Conservation (phyloP, 208 protist genomes). For the Naegleria fowleri region DNA sequence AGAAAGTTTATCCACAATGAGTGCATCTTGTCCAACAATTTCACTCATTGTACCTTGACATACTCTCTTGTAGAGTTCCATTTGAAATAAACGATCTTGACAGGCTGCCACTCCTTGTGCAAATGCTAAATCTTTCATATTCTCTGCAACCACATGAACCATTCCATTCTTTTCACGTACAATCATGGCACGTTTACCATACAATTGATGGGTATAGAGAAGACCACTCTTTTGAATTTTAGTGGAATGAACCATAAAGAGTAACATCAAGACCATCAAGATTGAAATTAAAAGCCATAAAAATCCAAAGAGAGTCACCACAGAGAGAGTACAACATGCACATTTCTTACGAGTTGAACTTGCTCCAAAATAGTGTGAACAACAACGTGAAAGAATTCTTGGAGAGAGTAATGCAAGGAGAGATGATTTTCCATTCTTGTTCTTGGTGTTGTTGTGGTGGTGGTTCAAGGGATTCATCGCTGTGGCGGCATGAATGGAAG, state of each 20-base stretch:
- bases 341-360: background rate
- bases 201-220: background rate
- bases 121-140: background rate
- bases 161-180: background rate
- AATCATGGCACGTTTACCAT: background rate
- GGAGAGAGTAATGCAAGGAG: no score
- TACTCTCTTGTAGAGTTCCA: background rate
- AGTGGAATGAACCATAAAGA: background rate
- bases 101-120: background rate
- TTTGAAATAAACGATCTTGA: conserved; percentile 26
- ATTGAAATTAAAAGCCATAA: background rate
- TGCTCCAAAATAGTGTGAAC: background rate
- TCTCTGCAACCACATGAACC: conserved; percentile 4
- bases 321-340: background rate
- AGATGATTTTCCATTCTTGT: no score
- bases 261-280: background rate
- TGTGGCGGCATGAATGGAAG: no score
- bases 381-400: no score
- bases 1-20: background rate
- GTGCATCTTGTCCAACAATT: background rate
- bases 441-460: no score
- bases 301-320: background rate
- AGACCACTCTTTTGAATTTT: background rate
- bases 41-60: background rate
- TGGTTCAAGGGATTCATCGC: no score